Base-by-base conservation (phyloP, 441 rosid species). In the Gossypium davidsonii region DNA sequence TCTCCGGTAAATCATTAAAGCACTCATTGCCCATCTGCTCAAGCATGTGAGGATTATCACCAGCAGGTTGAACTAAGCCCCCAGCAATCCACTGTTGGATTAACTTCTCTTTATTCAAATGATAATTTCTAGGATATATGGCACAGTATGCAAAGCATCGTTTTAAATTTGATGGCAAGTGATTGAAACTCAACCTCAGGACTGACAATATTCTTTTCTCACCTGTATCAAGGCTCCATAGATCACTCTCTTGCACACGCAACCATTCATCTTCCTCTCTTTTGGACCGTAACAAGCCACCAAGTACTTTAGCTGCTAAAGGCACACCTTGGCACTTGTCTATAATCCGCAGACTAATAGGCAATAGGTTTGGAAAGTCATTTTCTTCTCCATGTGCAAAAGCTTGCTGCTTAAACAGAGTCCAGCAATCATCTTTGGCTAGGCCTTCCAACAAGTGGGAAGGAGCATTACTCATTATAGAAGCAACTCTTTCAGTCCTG, bases 261-360 rank as follows among this genome's bases (percentile, higher is more conserved):
- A 70, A 7, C 85, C 85, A 79, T 48, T 74, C 77, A 0, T 59
- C 42, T 31, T 65, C 68, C 37, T 57, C 70, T 3, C 63, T 68
- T 55, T 60, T 67, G 59, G 53, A 82, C 55, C 56, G 73, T 74
- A 82, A 42, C 8, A 75, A 18, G 52, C 79, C 55, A 39, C 85
- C 83, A 0, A 82, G 73, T 15, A 69, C 53, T 37, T 79, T 82
- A 5, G 75, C 71, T 15, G 79, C 85, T 26, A 79, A 63, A 5
- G 85, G 79, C 42, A 74, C 37, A 12, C 81, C 85, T 14, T 61
- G 64, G 62, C 79, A 82, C 58, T 77, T 82, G 51, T 53, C 69
- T 1, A 71, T 70, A 20, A 77, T 80, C 68, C 51, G 63, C 65
- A 62, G 66, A 5, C 77, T 75, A 10, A 76, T 71, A 1, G 58